phyloP scores from a whole-genome alignment of 1,139 yeast species.

The Yamadazyma songkhlaensis region DNA sequence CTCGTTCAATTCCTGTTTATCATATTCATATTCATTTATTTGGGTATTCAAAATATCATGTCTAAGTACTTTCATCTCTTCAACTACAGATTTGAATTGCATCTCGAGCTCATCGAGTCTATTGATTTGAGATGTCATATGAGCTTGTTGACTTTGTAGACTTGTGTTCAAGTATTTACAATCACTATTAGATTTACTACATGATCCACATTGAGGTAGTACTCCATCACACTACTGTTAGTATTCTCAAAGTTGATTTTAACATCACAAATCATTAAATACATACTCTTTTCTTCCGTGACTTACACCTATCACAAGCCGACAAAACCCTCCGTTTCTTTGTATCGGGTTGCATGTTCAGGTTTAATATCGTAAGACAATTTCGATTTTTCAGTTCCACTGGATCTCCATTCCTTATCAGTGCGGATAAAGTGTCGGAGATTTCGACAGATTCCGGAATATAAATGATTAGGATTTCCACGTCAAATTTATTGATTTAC shows the following conservation, averaged over 20 bases:
- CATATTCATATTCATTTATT: conserved; percentile 4
- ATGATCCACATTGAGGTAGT: conserved; percentile 11
- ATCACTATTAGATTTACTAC: conserved; percentile 3
- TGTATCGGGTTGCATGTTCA: neutral
- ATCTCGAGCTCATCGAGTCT: conserved; percentile 8
- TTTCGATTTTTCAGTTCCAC: neutral
- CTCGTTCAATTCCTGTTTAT: conserved; percentile 3
- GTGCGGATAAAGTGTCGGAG: too few species aligned
- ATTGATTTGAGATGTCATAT: conserved; percentile 6
- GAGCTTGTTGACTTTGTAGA: conserved; percentile 8
- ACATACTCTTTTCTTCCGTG: conserved; percentile 13
- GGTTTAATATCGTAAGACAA: too few species aligned
- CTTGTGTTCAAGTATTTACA: conserved; percentile 9
- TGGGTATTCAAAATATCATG: conserved; percentile 4
- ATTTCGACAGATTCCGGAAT: too few species aligned
- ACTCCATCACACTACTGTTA: conserved; percentile 10
- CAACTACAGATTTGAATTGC: conserved; percentile 4
- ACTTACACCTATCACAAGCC: conserved; percentile 13
- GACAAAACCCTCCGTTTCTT: conserved; percentile 11
- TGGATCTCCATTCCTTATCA: too few species aligned
- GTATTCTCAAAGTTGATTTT: neutral
- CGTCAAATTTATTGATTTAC: too few species aligned
- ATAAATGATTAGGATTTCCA: too few species aligned
- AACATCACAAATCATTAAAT: too few species aligned
- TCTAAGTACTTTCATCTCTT: conserved; percentile 8